Evolutionary conservation across 148 eudicot genomes (phyloP).

Genomic region (Agrostemma githago): DNA sequence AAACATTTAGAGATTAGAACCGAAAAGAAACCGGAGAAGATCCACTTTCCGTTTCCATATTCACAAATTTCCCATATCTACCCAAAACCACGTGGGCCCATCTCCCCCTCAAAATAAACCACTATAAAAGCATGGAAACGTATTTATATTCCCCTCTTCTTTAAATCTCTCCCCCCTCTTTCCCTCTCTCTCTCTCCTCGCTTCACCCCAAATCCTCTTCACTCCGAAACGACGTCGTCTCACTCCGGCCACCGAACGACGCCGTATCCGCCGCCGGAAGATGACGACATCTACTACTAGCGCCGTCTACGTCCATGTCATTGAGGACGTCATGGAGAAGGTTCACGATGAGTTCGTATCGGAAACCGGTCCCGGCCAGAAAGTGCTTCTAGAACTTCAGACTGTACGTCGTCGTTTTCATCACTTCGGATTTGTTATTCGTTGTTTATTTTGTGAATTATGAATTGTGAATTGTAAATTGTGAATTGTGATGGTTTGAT

Average conservation of each 20-base stretch:
- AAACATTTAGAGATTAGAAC: too few relatives aligned
- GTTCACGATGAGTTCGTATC: conserved; percentile 78
- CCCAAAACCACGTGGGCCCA: too few relatives aligned
- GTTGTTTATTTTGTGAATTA: too few relatives aligned
- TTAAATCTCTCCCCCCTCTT: conserved; percentile 26
- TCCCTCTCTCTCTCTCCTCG: conserved; percentile 15
- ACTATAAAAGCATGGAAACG: conserved; percentile 83
- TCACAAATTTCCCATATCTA: too few relatives aligned
- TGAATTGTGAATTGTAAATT: too few relatives aligned
- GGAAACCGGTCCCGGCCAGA: conserved; percentile 70
- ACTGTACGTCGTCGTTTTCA: conserved; percentile 36
- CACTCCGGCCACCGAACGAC: conserved; percentile 13
- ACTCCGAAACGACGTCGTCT: neutral
- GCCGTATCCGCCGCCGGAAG: conserved; percentile 3
- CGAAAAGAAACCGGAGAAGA: too few relatives aligned
- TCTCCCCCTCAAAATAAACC: neutral
- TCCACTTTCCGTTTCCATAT: too few relatives aligned
- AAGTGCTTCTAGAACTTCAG: conserved; percentile 70
- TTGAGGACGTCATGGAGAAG: conserved; percentile 86
- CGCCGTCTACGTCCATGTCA: conserved; percentile 70
- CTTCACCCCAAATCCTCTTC: conserved; percentile 21
- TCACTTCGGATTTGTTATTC: too few relatives aligned
- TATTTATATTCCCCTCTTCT: conserved; percentile 79
- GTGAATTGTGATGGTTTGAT: too few relatives aligned
- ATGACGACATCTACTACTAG: conserved; percentile 73